Base-by-base conservation (phyloP, 768 basidiomycete genomes). In the Erythrobasidium yunnanense region DNA sequence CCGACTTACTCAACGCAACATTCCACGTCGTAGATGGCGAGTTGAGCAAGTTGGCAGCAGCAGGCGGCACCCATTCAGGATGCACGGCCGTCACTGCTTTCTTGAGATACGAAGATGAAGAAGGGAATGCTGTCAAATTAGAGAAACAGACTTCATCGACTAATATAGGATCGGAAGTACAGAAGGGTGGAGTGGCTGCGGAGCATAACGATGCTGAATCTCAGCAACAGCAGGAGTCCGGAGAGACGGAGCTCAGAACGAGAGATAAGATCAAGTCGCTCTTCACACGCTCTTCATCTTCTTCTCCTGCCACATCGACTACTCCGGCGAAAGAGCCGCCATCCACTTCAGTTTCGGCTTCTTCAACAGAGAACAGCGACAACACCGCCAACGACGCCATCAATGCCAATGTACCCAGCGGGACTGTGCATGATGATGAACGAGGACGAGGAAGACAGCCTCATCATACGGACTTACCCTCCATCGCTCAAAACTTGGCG, bases 61-160 rank as follows among this genome's bases (percentile, higher is more conserved):
- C 87, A 69, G 86, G 88, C 42, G 90, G 89, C 70, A 90, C 88
- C 76, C 72, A 73, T 55, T 91, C 89, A 5, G 95, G 95, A 1
- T 97, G 93, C 74, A 99, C 95, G 2, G 95, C 89, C 3, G 95
- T 95, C 34, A 91, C 88, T 27, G 90, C 90, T 1, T 93, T 97
- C 77, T 81, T 99, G 56, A 87, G 95, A 15, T 77, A 96, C 66
- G 95, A 99, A 77, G 60, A 63, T 25, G 60, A 63, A 52, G 32
- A 65, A 33, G 63, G 63, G 7, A 53, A 54, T 22, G 63, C 51
- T 18, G 63, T 65, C 29, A 30, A 63, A 25, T 25, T 47, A n/a
- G n/a, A n/a, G n/a, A n/a, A n/a, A n/a, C n/a, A n/a, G n/a, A n/a
- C n/a, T n/a, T n/a, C n/a, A n/a, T n/a, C n/a, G n/a, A n/a, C n/a